A percentile compares a stretch with the other conserved stretches of the same genome.
These are phyloP conservation scores for Boletus subcaerulescens DNA, from an alignment of 768 basidiomycete species.

Conservation along the genomic window DNA sequence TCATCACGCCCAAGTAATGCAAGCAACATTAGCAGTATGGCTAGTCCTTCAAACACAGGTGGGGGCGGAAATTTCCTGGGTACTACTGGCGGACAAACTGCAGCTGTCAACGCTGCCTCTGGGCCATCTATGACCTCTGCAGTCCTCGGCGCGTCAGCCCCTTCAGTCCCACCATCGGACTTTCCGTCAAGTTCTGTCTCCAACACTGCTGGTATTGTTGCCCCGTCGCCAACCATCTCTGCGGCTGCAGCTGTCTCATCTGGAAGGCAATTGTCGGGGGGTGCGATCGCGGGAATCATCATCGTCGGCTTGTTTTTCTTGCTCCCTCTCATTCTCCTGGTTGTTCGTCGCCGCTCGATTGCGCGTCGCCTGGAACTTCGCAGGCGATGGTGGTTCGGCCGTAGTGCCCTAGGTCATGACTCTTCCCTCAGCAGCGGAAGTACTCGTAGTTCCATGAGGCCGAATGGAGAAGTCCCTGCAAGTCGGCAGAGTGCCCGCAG, in stretches of 20 bases:
- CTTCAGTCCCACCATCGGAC: not conserved
- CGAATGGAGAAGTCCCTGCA: conserved; percentile 12
- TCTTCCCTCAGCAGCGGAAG: conserved; percentile 9
- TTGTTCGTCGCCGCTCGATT: conserved; percentile 46
- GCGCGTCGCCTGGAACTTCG: conserved; percentile 42
- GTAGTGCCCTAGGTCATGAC: conserved; percentile 9
- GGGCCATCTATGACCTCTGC: not conserved
- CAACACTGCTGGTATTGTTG: conserved; percentile 8
- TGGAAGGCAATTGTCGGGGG: conserved; percentile 37
- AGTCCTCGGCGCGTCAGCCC: not conserved
- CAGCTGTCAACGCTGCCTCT: not conserved
- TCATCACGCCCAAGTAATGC: not conserved
- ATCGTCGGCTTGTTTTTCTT: conserved; percentile 30
- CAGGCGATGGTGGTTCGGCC: conserved; percentile 45
- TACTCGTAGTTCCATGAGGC: conserved; percentile 9
- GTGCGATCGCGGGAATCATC: conserved; percentile 47
- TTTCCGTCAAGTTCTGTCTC: conserved; percentile 3
- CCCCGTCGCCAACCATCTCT: conserved; percentile 11
- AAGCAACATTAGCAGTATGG: not conserved
- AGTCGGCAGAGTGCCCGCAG: conserved; percentile 43
- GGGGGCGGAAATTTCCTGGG: not conserved
- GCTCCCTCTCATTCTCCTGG: conserved; percentile 37
- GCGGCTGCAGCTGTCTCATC: conserved; percentile 7
- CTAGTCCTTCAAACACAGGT: not conserved
- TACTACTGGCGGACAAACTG: not conserved